Evolutionary conservation across 2,329 filamentous ascomycete genomes (phyloP), one percentile per base, ranked within the genome.

Genomic region (Colletotrichum simmondsii): DNA sequence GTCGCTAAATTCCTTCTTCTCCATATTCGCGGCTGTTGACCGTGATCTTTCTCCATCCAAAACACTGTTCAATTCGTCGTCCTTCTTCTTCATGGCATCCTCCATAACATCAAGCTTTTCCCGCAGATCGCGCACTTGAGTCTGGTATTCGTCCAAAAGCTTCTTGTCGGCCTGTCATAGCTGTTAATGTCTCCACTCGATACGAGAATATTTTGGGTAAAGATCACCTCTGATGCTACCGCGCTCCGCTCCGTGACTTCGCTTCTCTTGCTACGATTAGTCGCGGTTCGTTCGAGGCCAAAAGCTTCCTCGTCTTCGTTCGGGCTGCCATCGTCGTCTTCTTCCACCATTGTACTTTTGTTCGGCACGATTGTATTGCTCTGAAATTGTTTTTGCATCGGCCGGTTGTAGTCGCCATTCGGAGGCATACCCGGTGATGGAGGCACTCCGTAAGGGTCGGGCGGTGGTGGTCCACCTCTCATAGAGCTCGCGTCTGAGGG

Each of bases 321-420:
- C 19, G 89, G 88, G 24, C 83, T 84, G 24, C 87, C 88, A 75
- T 94, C 94, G 77, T 97, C 95, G 76, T 97, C 95, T 80, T 98
- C 97, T 81, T 99, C 97, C 1, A 98, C 91, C 92, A 98, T 95
- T 0, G 94, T 98, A 78, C 96, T 97, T 84, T 98, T 99, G 80
- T 98, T 98, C 0, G 97, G 97, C 37, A 98, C 93, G 78, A 98
- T 97, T 0, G 95, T 98, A 80, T 97, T 98, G 80, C 93, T 96
- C 80, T 98, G 95, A 76, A 97, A 95, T 49, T 95, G 95, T 80
- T 97, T 98, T 19, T 94, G 93, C 76, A 94, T 90, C 5, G 95
- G 95, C 58, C 94, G 89, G 54, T 93, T 92, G 75, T 91, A 93
- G 65, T 93, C 91, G 77, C 91, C 91, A 59, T 88, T 88, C 7